Evolutionary conservation across 495 filamentous ascomycete genomes (phyloP).

Genomic region (Mytilinidion resinicola): DNA sequence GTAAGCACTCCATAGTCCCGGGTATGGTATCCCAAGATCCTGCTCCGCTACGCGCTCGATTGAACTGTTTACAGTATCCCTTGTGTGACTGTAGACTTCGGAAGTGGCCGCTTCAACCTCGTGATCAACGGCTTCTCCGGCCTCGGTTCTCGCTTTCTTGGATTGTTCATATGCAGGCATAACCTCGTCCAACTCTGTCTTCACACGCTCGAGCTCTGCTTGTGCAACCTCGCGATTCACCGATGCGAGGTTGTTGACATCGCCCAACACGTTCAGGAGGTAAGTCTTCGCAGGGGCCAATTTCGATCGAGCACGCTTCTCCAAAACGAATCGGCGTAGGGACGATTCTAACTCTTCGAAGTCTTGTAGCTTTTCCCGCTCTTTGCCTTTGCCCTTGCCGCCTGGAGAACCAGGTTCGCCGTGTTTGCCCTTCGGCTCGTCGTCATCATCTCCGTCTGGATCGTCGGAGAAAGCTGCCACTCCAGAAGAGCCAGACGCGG

Average conservation of each 20-base stretch:
- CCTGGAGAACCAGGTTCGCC: slow-evolving; percentile 43
- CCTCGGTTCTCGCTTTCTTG: slow-evolving; percentile 72
- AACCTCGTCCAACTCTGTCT: slow-evolving; percentile 69
- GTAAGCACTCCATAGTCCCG: slow-evolving; percentile 77
- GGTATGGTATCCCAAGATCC: slow-evolving; percentile 76
- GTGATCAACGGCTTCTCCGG: slow-evolving; percentile 72
- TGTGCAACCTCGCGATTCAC: slow-evolving; percentile 86
- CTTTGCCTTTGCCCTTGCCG: slow-evolving; percentile 82
- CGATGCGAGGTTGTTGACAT: slow-evolving; percentile 71
- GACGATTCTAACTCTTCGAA: slow-evolving; percentile 86
- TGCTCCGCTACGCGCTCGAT: slow-evolving; percentile 70
- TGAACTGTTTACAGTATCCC: slow-evolving; percentile 59
- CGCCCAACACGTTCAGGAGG: slow-evolving; percentile 84
- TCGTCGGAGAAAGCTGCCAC: slow-evolving; percentile 42
- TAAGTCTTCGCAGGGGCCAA: slow-evolving; percentile 94
- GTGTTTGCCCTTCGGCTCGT: slow-evolving; percentile 40
- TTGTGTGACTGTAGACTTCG: slow-evolving; percentile 76
- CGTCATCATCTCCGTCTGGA: slow-evolving; percentile 50
- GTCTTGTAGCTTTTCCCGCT: slow-evolving; percentile 77
- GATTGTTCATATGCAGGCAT: slow-evolving; percentile 80
- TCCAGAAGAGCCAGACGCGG: slow-evolving; percentile 42
- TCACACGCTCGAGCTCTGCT: slow-evolving; percentile 78
- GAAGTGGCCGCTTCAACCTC: slow-evolving; percentile 79
- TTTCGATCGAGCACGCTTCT: slow-evolving; percentile 92
- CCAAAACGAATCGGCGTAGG: slow-evolving; percentile 86